Base-by-base conservation (phyloP, 1,284 basidiomycete genomes). In the Ganoderma leucocontextum region DNA sequence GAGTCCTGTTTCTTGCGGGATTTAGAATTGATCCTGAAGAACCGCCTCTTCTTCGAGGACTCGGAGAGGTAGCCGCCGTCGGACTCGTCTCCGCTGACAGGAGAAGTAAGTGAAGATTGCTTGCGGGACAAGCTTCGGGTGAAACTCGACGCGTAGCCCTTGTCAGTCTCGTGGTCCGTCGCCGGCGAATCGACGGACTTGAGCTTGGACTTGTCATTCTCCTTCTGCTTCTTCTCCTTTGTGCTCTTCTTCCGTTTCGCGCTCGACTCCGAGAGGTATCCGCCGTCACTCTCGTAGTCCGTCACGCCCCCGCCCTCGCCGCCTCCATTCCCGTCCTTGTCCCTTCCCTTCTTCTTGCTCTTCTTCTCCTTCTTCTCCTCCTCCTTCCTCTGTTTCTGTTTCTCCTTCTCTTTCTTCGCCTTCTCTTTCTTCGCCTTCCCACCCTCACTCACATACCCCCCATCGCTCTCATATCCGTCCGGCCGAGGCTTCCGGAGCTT, bases 401-500 rank as follows among this genome's bases (percentile, higher is more conserved):
- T 63, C 64, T 73, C 69, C 67, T 73, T 77, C 62, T 70, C 71
- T 67, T 74, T 75, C 69, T 77, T 72, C 68, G 77, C 75, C 67
- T 76, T 74, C 67, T 76, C 74, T 66, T 75, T 78, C 77, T 83
- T 83, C 67, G 77, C 80, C 62, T 81, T 82, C 3, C 73, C 74
- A 38, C 72, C 63, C 55, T 86, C 86, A 70, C 84, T 86, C 59
- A 84, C 64, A 70, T 86, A 85, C 0, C 84, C 86, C 1, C 84
- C 85, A 66, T 89, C 87, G 70, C 85, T 87, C 65, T 88, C 86
- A 70, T 88, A 84, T 1, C 85, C 86, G 69, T 85, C 85, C 33
- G 74, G 77, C 41, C 79, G 78, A 12, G 78, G 76, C 73, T 83
- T 85, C 61, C 80, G 69, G 9, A 71, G 77, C 67, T 83, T 84